phyloP scores from a whole-genome alignment of 2,329 filamentous ascomycete genomes.

The Beauveria asiatica region DNA sequence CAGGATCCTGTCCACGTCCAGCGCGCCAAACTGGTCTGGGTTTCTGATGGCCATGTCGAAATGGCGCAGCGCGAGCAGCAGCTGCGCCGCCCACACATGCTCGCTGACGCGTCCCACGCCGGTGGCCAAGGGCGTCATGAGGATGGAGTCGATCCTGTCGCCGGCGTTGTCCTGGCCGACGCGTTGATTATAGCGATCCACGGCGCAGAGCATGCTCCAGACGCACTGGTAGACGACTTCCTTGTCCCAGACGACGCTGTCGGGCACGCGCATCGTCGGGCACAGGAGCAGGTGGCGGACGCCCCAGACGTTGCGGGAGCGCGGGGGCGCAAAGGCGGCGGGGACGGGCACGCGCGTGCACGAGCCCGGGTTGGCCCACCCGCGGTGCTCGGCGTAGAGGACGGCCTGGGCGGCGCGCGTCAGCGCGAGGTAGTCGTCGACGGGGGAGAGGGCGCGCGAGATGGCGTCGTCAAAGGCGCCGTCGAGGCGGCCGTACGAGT shows the following conservation, averaged over 20 bases:
- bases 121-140: constrained; percentile 45
- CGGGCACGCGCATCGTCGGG: constrained; percentile 43
- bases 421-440: constrained; percentile 36
- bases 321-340: constrained; percentile 20
- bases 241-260: constrained; percentile 36
- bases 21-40: constrained; percentile 31
- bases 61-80: constrained; percentile 42
- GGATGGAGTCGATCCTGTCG: constrained; percentile 30
- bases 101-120: constrained; percentile 37
- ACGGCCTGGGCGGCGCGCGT: constrained; percentile 34
- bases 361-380: constrained; percentile 41
- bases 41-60: constrained; percentile 37
- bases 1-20: constrained; percentile 17
- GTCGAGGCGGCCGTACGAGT: constrained; percentile 45
- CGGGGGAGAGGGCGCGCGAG: constrained; percentile 37
- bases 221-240: constrained; percentile 47
- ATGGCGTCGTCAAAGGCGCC: constrained; percentile 48
- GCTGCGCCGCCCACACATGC: constrained; percentile 41
- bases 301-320: constrained; percentile 30
- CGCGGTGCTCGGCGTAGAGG: constrained; percentile 38
- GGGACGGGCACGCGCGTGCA: constrained; percentile 41
- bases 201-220: constrained; percentile 40
- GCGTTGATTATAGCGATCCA: constrained; percentile 37
- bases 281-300: constrained; percentile 39
- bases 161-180: neutral